Conservation (phyloP, 495 filamentous ascomycete genomes). For the Terfezia boudieri region DNA sequence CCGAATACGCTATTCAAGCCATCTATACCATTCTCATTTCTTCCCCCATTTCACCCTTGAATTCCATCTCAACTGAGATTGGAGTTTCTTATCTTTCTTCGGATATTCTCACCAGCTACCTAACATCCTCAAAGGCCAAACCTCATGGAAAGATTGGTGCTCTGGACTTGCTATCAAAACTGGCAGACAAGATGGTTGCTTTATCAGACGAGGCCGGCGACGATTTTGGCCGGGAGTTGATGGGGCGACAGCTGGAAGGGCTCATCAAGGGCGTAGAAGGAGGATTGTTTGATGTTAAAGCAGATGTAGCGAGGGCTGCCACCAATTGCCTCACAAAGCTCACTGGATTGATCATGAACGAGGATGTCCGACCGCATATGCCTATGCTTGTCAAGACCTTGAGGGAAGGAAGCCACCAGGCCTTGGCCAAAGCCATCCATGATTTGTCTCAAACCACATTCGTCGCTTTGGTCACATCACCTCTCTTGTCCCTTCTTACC, state of each 20-base stretch:
- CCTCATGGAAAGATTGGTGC: constrained; percentile 91
- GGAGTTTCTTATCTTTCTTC: not conserved
- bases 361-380: constrained; percentile 84
- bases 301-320: constrained; percentile 52
- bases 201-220: constrained; percentile 56
- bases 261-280: constrained; percentile 81
- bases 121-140: constrained; percentile 62
- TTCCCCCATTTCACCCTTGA: constrained; percentile 52
- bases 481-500: constrained; percentile 88
- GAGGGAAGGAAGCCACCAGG: constrained; percentile 77
- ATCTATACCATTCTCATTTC: constrained; percentile 63
- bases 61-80: constrained; percentile 16
- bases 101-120: constrained; percentile 46
- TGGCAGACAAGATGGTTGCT: constrained; percentile 77
- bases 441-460: constrained; percentile 97
- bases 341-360: constrained; percentile 80
- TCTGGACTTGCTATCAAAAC: constrained; percentile 56
- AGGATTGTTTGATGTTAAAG: constrained; percentile 91
- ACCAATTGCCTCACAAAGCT: constrained; percentile 75
- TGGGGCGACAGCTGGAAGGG: constrained; percentile 76
- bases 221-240: constrained; percentile 67
- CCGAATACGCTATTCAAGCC: constrained; percentile 83
- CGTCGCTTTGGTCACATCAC: constrained; percentile 90
- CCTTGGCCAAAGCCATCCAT: constrained; percentile 83
- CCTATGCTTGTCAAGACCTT: constrained; percentile 86